Percentiles rank a stretch among this genome's conserved stretches.
Conservation (phyloP, 2,329 filamentous ascomycete genomes). For the Fusarium sulawesiense region DNA sequence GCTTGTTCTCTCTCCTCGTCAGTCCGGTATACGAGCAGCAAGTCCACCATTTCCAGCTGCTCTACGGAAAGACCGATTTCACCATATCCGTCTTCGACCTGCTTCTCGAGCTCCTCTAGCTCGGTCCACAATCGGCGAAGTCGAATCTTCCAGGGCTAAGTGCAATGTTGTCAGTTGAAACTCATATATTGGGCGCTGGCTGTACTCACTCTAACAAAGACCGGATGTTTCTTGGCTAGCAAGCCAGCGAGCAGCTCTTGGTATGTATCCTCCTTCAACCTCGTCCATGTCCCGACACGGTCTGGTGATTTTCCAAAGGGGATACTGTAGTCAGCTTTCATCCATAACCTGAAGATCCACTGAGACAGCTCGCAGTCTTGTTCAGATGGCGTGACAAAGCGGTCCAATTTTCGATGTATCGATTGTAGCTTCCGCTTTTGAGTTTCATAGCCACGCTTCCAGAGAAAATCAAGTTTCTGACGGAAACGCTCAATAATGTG, state of each 20-base stretch:
- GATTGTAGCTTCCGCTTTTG: conserved; percentile 16
- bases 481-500: conserved; percentile 9
- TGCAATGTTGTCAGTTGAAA: neutral
- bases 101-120: conserved; percentile 22
- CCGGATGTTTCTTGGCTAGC: conserved; percentile 21
- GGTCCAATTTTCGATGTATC: conserved; percentile 4
- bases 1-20: conserved; percentile 25
- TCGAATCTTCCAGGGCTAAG: conserved; percentile 42
- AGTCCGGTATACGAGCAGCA: conserved; percentile 26
- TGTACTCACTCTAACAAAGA: conserved; percentile 40
- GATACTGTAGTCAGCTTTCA: conserved; percentile 14
- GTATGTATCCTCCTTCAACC: conserved; percentile 18
- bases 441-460: neutral
- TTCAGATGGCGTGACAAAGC: neutral
- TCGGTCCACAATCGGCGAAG: conserved; percentile 37
- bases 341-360: conserved; percentile 36
- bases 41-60: conserved; percentile 38
- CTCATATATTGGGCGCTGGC: neutral
- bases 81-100: neutral
- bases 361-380: conserved; percentile 11
- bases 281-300: conserved; percentile 22
- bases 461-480: conserved; percentile 14
- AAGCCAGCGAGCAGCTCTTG: conserved; percentile 17
- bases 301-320: conserved; percentile 30
- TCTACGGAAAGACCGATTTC: conserved; percentile 25